A percentile compares a stretch with the other conserved stretches of the same genome.
Conservation (phyloP, 345 rosid species). For the Ricinus communis region DNA sequence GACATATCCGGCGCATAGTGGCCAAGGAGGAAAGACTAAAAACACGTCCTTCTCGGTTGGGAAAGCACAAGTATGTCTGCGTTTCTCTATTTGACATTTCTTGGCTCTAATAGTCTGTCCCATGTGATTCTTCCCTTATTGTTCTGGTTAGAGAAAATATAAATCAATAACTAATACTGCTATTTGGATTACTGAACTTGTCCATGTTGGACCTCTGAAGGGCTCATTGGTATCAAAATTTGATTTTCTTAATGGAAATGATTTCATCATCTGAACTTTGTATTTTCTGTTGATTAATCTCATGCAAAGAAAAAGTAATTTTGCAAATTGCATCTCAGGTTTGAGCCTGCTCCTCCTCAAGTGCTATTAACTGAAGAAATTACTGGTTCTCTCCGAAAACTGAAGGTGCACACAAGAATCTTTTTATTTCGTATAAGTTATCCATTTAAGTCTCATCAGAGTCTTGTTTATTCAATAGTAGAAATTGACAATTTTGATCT, state of each 20-base stretch:
- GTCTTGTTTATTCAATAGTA: background rate
- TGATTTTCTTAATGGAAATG: background rate
- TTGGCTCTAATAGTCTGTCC: background rate
- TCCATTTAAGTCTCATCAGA: constrained; percentile 8
- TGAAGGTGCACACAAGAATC: constrained; percentile 49
- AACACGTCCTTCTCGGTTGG: constrained; percentile 82
- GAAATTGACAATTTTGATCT: background rate
- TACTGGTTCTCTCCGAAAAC: constrained; percentile 83
- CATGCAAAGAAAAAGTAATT: background rate
- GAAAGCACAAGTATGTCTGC: constrained; percentile 77
- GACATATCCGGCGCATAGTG: constrained; percentile 47
- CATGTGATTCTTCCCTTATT: too few species aligned
- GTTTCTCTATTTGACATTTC: background rate
- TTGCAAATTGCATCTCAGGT: constrained; percentile 41
- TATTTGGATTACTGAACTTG: background rate
- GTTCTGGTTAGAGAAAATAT: background rate
- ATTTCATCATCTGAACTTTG: background rate
- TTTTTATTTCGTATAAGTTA: background rate
- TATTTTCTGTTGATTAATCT: background rate
- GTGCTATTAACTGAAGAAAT: constrained; percentile 90
- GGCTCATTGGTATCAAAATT: background rate
- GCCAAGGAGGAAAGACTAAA: constrained; percentile 77
- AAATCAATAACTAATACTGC: background rate
- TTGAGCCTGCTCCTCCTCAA: constrained; percentile 78
- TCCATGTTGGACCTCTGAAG: background rate